phyloP scores from a whole-genome alignment of 2,329 filamentous ascomycete species.

The Huntiella abstrusa region DNA sequence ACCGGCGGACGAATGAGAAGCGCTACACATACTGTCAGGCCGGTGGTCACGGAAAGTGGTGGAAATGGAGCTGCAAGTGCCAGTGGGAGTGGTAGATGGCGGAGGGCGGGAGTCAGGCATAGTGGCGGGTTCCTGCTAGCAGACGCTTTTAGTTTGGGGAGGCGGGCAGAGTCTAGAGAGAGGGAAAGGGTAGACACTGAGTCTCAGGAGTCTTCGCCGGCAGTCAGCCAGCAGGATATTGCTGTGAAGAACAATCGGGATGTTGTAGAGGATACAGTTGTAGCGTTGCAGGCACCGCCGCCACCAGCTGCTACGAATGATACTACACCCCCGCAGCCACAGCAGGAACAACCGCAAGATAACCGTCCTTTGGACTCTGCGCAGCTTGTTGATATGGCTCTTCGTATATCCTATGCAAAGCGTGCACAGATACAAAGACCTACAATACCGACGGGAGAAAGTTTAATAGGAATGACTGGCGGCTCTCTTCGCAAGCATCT shows the following conservation, averaged over 20 bases:
- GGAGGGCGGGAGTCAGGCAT: conserved; percentile 25
- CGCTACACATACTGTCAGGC: no score
- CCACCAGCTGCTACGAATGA: not conserved
- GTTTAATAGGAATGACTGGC: conserved; percentile 13
- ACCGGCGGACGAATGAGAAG: no score
- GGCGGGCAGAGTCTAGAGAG: not conserved
- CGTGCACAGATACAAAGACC: conserved; percentile 39
- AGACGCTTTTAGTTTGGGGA: conserved; percentile 19
- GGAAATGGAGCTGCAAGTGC: no score
- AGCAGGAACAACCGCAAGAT: conserved; percentile 3
- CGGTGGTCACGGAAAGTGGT: no score
- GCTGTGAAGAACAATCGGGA: conserved; percentile 6
- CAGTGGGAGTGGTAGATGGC: conserved; percentile 10
- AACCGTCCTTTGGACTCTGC: conserved; percentile 44
- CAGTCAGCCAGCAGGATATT: conserved; percentile 13
- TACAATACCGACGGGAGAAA: no score
- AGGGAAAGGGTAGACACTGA: no score
- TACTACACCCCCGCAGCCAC: not conserved
- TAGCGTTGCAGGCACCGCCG: no score
- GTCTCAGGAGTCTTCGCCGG: conserved; percentile 14
- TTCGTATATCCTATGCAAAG: conserved; percentile 70
- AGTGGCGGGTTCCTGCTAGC: conserved; percentile 33
- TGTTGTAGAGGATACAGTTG: not conserved
- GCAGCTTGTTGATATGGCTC: conserved; percentile 81
- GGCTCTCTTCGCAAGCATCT: conserved; percentile 48